Conservation (phyloP, 257 asterid species). For the Penstemon eatonii region DNA sequence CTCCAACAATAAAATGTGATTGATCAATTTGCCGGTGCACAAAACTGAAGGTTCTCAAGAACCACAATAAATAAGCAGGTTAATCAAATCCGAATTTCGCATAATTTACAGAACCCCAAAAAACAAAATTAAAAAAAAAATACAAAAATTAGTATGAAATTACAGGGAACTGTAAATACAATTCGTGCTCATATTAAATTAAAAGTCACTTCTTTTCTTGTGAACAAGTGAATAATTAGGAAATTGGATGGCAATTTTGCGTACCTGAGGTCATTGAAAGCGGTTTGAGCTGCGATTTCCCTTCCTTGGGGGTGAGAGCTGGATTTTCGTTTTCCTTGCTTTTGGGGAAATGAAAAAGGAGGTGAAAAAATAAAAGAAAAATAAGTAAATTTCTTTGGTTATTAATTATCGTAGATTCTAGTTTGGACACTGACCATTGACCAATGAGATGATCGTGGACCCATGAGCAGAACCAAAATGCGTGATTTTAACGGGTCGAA, state of each 20-base stretch:
- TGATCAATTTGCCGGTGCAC: not conserved
- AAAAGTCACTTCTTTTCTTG: not conserved
- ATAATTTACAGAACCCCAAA: not conserved
- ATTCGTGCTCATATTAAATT: not conserved
- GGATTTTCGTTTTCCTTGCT: conserved; percentile 19
- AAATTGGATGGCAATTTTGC: not conserved
- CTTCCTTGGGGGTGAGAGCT: conserved; percentile 14
- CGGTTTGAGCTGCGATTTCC: not conserved
- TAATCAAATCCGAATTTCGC: not conserved
- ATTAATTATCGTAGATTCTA: not conserved
- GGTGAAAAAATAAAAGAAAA: conserved; percentile 8
- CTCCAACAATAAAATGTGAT: not conserved
- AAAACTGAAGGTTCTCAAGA: not conserved
- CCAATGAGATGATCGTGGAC: conserved; percentile 28
- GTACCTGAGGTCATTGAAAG: conserved; percentile 51
- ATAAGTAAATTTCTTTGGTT: conserved; percentile 7
- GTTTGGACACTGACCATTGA: conserved; percentile 6
- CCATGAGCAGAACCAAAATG: conserved; percentile 20
- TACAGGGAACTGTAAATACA: not conserved
- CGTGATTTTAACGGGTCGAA: conserved; percentile 17
- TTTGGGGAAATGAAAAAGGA: conserved; percentile 11
- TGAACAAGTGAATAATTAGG: not conserved
- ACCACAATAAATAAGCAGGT: not conserved
- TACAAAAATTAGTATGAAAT: conserved; percentile 14
- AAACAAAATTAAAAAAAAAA: not conserved